phyloP scores from a whole-genome alignment of 441 rosid genomes.

The Erodium trifolium region DNA sequence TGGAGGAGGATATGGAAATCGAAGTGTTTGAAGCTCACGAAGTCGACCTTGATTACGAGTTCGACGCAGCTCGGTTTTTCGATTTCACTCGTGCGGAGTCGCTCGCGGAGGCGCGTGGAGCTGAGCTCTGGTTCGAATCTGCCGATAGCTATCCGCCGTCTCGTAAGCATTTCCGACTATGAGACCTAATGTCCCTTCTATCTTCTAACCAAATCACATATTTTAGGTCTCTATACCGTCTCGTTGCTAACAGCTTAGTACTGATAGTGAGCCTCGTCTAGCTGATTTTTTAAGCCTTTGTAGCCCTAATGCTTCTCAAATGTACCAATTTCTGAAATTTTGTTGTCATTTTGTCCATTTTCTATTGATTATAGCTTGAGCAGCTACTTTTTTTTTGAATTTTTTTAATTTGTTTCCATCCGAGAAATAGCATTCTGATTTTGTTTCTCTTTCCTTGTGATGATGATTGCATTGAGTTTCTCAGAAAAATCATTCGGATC shows the following conservation, averaged over 20 bases:
- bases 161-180: conserved; percentile 41
- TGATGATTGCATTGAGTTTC: conserved; percentile 1
- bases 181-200: conserved; percentile 15
- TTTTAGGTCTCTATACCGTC: background rate
- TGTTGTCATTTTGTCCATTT: background rate
- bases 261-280: background rate
- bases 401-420: background rate
- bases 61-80: conserved; percentile 68
- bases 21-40: conserved; percentile 53
- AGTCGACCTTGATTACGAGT: conserved; percentile 76
- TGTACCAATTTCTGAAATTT: background rate
- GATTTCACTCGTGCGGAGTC: conserved; percentile 71
- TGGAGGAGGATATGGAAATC: conserved; percentile 43
- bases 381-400: background rate
- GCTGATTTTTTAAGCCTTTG: background rate
- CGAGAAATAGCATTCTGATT: background rate
- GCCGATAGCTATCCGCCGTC: conserved; percentile 71
- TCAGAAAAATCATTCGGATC: background rate
- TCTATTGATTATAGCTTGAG: background rate
- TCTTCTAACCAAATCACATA: background rate
- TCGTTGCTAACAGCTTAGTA: background rate
- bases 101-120: conserved; percentile 45
- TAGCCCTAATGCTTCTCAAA: background rate
- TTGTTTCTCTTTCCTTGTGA: background rate
- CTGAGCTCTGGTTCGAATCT: conserved; percentile 68